Evolutionary conservation across 2,329 filamentous ascomycete genomes (phyloP), one percentile per base, ranked within the genome.

Genomic region (Fusarium miscanthi): DNA sequence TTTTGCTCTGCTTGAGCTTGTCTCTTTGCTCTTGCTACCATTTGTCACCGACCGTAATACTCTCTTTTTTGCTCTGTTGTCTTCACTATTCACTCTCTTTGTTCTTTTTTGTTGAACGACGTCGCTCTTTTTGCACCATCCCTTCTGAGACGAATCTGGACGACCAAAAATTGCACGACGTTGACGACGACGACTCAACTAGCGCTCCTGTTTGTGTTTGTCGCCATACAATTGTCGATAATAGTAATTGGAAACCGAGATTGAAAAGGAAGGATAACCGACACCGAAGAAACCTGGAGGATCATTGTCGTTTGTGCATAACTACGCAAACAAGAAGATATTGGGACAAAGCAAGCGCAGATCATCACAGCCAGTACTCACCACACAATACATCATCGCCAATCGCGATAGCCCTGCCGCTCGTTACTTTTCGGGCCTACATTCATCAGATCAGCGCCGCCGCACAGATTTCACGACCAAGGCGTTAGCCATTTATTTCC

Each of bases 171-270:
- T 66, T 63, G 45, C 21, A 67, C 70, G 62, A 73, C 63, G 66
- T 75, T 71, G 65, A 72, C 68, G 66, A 77, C 72, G 68, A 63
- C 69, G 25, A 27, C 40, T 16, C 60, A 69, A 72, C 57, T 35
- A 64, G 67, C 70, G 66, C 66, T 73, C 54, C 57, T 62, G 70
- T 70, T 72, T 66, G 61, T 71, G 72, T 70, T 56, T 69, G 70
- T 75, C 71, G 72, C 67, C 75, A 79, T 79, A 76, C 74, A 74
- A 77, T 78, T 63, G 74, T 76, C 75, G 66, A 76, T 61, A 69
- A 73, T 67, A 63, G 74, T 62, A 66, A 56, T 60, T 64, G 66
- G 61, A 67, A 63, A 57, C 43, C 51, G 64, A 57, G 51, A 74
- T 68, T 67, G 71, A 54, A 73, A 48, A 45, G 37, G 41, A 59